phyloP scores from a whole-genome alignment of 73 alveolate species.

The Stentor roeselii region DNA sequence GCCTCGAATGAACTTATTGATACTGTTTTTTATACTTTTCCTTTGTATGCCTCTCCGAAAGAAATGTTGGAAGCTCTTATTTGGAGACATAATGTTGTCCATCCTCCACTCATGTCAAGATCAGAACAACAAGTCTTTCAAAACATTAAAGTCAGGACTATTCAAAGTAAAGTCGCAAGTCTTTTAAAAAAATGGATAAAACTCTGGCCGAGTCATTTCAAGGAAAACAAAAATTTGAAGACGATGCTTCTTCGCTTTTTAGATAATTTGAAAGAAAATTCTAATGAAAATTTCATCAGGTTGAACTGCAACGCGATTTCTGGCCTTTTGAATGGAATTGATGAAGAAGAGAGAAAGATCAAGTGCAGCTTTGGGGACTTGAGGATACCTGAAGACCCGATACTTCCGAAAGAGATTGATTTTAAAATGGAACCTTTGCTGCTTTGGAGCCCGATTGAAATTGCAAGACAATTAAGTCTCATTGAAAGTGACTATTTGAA shows the following conservation, averaged over 20 bases:
- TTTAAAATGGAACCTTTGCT: slow-evolving; percentile 15
- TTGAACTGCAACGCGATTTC: background rate
- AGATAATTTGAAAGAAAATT: background rate
- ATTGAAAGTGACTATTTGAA: slow-evolving; percentile 15
- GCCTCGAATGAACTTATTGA: background rate
- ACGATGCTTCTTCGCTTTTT: slow-evolving; percentile 7
- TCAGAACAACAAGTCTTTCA: background rate
- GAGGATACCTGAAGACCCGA: background rate
- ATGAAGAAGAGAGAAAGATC: slow-evolving; percentile 8
- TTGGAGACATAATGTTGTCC: background rate
- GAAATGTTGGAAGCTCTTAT: slow-evolving; percentile 17
- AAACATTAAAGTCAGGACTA: background rate
- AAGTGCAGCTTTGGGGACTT: slow-evolving; percentile 22
- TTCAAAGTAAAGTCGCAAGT: slow-evolving; percentile 24
- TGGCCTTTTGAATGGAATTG: background rate
- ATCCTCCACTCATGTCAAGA: slow-evolving; percentile 13
- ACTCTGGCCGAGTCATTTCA: slow-evolving; percentile 18
- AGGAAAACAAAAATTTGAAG: background rate
- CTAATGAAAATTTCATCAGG: background rate
- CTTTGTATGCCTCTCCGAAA: slow-evolving; percentile 16
- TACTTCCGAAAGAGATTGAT: slow-evolving; percentile 16
- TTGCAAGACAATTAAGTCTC: slow-evolving; percentile 16
- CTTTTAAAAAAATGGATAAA: slow-evolving; percentile 17
- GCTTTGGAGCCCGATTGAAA: slow-evolving; percentile 19
- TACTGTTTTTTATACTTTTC: slow-evolving; percentile 11